Percentiles rank a stretch among this genome's conserved stretches.
Conservation (phyloP, 2,329 filamentous ascomycete species). For the Xylaria polymorpha region DNA sequence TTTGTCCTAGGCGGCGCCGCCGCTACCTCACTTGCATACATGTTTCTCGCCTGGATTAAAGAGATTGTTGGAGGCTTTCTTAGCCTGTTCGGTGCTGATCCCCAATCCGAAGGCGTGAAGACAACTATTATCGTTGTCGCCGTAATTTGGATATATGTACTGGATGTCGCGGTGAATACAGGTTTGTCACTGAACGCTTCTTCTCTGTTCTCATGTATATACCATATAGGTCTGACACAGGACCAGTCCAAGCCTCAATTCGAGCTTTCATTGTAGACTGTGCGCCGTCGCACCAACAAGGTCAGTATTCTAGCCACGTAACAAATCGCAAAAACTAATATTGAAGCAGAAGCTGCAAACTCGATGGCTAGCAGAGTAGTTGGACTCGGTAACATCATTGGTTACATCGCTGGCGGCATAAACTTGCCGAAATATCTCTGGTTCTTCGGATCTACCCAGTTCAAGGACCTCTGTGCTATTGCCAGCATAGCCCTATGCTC, state of each 20-base stretch:
- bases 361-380: constrained; percentile 91
- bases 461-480: constrained; percentile 90
- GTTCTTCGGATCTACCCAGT: constrained; percentile 88
- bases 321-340: constrained; percentile 20
- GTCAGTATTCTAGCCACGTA: constrained; percentile 45
- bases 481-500: constrained; percentile 77
- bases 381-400: constrained; percentile 89
- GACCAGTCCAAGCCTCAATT: constrained; percentile 84
- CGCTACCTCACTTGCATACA: constrained; percentile 74
- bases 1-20: constrained; percentile 79
- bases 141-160: constrained; percentile 85
- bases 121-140: constrained; percentile 79
- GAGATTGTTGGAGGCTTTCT: constrained; percentile 77
- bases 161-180: constrained; percentile 96
- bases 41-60: constrained; percentile 78
- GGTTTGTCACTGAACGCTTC: constrained; percentile 59
- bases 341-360: constrained; percentile 78
- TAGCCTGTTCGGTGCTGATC: constrained; percentile 75
- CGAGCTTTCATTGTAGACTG: constrained; percentile 94
- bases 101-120: constrained; percentile 72
- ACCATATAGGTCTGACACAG: constrained; percentile 29
- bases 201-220: neutral
- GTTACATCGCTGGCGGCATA: constrained; percentile 87
- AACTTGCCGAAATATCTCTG: constrained; percentile 79
- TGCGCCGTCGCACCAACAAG: constrained; percentile 89